Base-by-base conservation (phyloP, 148 eudicot species). In the Linanthus parryae region DNA sequence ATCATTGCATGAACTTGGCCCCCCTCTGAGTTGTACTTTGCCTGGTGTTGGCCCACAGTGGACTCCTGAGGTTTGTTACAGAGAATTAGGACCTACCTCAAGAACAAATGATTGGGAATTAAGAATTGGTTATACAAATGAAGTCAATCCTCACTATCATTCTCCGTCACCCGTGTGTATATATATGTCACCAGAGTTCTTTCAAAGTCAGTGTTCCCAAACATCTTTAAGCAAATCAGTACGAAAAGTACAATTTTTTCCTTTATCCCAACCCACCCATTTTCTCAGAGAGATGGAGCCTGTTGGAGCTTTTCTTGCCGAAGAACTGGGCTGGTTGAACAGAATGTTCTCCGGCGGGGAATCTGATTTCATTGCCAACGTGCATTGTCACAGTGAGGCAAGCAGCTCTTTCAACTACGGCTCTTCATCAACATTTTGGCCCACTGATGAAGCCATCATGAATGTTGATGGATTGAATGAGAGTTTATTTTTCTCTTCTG, bases 251-350 rank as follows among this genome's bases (percentile, higher is more conserved):
- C n/a, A n/a, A n/a, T n/a, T n/a, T n/a, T n/a, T n/a, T n/a, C n/a
- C n/a, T n/a, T n/a, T n/a, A n/a, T n/a, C n/a, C n/a, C n/a, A n/a
- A n/a, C n/a, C n/a, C n/a, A n/a, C n/a, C n/a, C n/a, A n/a, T n/a
- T n/a, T n/a, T n/a, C 15, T 34, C 6, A n/a, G n/a, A n/a, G 49
- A 39, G 44, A 62, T 72, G 81, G 76, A 70, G 65, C 17, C 56
- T 11, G 47, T 69, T 34, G 77, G 71, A 42, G 57, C 63, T 20
- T 73, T 70, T 52, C 29, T 63, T 33, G 71, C 73, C 24, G 77
- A 71, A 53, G 82, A 83, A 19, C 76, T 73, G 72, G 85, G 71
- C n/a, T n/a, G n/a, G n/a, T 70, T 79, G 40, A 61, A 64, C 59
- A 73, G 63, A 65, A 56, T 83, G 48, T 72, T 83, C 44, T 49